phyloP scores from a whole-genome alignment of 2,329 filamentous ascomycete species.

The Ampelomyces quisqualis region DNA sequence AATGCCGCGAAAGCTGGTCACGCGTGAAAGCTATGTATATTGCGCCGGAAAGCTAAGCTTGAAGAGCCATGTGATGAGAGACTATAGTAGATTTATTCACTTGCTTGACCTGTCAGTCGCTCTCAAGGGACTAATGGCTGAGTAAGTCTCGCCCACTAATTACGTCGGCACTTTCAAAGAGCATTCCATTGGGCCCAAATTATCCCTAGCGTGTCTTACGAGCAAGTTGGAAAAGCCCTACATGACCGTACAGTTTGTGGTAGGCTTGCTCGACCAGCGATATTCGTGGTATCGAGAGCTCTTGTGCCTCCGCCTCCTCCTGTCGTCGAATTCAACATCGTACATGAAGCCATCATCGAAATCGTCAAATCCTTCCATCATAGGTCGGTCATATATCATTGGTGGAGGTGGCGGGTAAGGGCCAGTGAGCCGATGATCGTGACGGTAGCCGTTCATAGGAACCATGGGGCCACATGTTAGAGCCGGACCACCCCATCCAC shows the following conservation, averaged over 20 bases:
- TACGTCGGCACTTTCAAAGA: too few relatives aligned
- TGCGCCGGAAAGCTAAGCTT: conserved; percentile 9
- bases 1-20: conserved; percentile 7
- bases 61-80: neutral
- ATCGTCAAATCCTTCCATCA: conserved; percentile 6
- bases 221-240: conserved; percentile 7
- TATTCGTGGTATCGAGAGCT: conserved; percentile 22
- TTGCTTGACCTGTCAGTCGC: neutral
- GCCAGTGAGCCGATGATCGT: conserved; percentile 25
- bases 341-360: conserved; percentile 9
- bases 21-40: conserved; percentile 8
- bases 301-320: conserved; percentile 18
- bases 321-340: conserved; percentile 6
- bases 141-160: too few relatives aligned
- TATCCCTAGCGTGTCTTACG: too few relatives aligned
- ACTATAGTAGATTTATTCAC: neutral
- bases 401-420: conserved; percentile 14
- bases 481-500: conserved; percentile 11
- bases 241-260: conserved; percentile 25
- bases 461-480: conserved; percentile 16
- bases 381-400: conserved; percentile 5
- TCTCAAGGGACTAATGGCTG: neutral
- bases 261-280: conserved; percentile 20
- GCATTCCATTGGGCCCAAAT: too few relatives aligned
- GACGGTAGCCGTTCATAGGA: conserved; percentile 11